These are phyloP conservation scores for Marchantia paleacea DNA, from an alignment of 225 moss, liverwort and hornwort genomes.

Conservation along the genomic window DNA sequence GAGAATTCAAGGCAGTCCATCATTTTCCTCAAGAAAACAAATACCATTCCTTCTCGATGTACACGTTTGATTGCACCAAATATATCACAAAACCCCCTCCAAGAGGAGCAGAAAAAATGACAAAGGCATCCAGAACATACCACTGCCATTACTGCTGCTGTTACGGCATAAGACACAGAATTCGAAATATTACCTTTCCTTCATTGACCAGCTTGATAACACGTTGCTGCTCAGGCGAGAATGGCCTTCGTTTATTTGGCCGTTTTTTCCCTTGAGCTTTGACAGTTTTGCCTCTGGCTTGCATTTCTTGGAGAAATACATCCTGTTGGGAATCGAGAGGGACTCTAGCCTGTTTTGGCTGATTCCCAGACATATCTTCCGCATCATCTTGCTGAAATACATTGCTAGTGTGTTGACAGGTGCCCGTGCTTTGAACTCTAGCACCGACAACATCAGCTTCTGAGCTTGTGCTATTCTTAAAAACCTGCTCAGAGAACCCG, in stretches of 20 bases:
- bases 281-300: neutral
- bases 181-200: slow-evolving; percentile 46
- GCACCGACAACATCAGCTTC: neutral
- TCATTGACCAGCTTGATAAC: slow-evolving; percentile 54
- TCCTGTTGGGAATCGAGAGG: neutral
- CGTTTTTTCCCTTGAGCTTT: neutral
- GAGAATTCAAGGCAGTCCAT: too few relatives aligned
- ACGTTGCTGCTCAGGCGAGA: slow-evolving; percentile 62
- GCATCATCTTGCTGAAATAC: neutral
- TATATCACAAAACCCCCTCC: too few relatives aligned
- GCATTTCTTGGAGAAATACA: neutral
- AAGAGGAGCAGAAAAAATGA: too few relatives aligned
- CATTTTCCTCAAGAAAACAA: too few relatives aligned
- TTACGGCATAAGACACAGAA: neutral
- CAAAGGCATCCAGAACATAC: too few relatives aligned
- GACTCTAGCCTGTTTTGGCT: neutral
- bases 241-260: neutral
- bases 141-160: too few relatives aligned
- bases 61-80: too few relatives aligned
- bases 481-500: neutral
- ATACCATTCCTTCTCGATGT: too few relatives aligned
- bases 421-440: neutral
- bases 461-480: neutral
- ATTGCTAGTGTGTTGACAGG: neutral
- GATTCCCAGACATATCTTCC: neutral